These are phyloP conservation scores for Sanghuangporus sanghuang DNA, from an alignment of 1,284 basidiomycete species.

Conservation along the genomic window DNA sequence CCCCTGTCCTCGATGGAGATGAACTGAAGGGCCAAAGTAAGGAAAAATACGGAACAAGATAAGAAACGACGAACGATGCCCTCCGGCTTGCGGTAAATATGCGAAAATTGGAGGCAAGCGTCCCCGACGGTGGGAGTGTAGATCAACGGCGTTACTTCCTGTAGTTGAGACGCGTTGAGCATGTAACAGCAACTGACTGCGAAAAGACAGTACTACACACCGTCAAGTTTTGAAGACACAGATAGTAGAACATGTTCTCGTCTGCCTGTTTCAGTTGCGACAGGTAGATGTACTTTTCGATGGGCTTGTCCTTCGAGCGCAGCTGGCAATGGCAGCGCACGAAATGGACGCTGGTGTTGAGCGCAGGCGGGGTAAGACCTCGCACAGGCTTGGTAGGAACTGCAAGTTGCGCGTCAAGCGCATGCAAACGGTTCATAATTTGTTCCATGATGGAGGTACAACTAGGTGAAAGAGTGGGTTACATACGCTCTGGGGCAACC, in stretches of 20 bases:
- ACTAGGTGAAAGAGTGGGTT: conserved; percentile 14
- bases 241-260: conserved; percentile 67
- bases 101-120: conserved; percentile 81
- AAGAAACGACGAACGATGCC: conserved; percentile 50
- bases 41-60: conserved; percentile 23
- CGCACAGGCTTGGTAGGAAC: conserved; percentile 43
- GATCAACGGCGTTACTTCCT: conserved; percentile 79
- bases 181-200: background rate
- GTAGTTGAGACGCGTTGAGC: conserved; percentile 10
- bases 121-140: conserved; percentile 94
- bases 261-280: conserved; percentile 69
- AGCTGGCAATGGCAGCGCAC: conserved; percentile 64
- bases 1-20: conserved; percentile 87
- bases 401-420: conserved; percentile 26
- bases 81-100: conserved; percentile 80
- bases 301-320: conserved; percentile 63
- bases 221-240: conserved; percentile 63
- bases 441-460: conserved; percentile 16
- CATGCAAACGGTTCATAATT: conserved; percentile 14
- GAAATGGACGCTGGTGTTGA: conserved; percentile 50
- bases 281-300: conserved; percentile 84
- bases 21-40: conserved; percentile 42
- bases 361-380: conserved; percentile 62
- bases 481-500: conserved; percentile 51
- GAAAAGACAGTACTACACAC: conserved; percentile 25